Base-by-base conservation (phyloP, 2,329 filamentous ascomycete species). In the Gyromitra esculenta region DNA sequence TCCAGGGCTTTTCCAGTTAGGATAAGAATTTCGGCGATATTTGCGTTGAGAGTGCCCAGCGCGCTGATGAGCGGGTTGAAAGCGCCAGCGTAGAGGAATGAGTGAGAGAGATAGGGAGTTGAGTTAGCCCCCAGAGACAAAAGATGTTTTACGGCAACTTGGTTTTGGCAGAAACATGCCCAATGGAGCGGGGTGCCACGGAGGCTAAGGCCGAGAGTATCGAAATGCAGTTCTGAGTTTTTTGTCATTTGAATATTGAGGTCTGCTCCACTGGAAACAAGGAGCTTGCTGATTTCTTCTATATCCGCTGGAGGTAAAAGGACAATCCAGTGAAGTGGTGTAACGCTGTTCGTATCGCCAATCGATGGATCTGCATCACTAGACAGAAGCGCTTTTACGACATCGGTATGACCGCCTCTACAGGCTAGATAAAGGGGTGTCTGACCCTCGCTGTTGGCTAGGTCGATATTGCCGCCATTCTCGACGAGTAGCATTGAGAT, bases 381-480 rank as follows among this genome's bases (percentile, higher is more conserved):
- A 8, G 74, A 37, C 5, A 80, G 65, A 11, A 81, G 63, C 15
- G 67, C 63, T 59, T 77, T 64, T 5, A 81, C 79, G 37, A 79
- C 52, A 18, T 72, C 69, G 21, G 68, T 25, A 43, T 77, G 68
- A 11, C 77, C 76, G 1, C 75, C 66, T 18, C 60, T 21, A 8
- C 60, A 64, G 9, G 35, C 60, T 25, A 64, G 60, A 13, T 48
- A 64, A 50, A 64, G 60, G 15, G 60, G 60, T 8, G 60, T 64
- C 35, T 64, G 60, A 2, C 18, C 11, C 9, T 18, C 39, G 39
- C 1, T 8, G 39, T 64, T 64, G 13, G 50, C 60, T 21, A 35
- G 50, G 39, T 64, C 35, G 37, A 64, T 48, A 15, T 8, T 50
- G 8, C 56, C 31, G 8, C 56, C 56, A 59, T 18, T 59, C 15